Evolutionary conservation across 257 asterid genomes (phyloP), one percentile per base, ranked within the genome.

Genomic region (Nicotiana undulata): DNA sequence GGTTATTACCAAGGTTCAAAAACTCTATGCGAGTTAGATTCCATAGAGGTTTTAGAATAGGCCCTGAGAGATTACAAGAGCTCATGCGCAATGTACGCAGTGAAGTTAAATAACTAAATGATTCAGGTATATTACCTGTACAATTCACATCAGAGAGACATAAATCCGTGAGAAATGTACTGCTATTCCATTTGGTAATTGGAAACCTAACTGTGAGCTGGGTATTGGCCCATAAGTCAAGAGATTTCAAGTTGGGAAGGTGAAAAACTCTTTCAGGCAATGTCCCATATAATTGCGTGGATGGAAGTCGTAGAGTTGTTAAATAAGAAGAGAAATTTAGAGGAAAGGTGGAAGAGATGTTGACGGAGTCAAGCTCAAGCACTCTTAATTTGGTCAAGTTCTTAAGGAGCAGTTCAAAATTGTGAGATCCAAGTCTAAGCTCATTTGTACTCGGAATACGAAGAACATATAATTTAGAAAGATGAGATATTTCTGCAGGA

Each of bases 381-480:
- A 61, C 70, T 49, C 72, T 68, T 26, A 83, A 63, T n/a, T 15
- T 52, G 29, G 86, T 83, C 11, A 82, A 60, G 52, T 83, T 86
- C 29, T 77, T 81, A 56, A 86, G 83, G 22, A 86, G 85, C 63
- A 81, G n/a, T 51, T 64, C 31, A 53, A 86, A 81, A 17, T 20
- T 63, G 0, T 11, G 28, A 3, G 84, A 70, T 37, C 60, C 81
- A 24, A 85, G 24, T 18, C 2, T 64, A 12, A 81, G 18, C 8
- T 4, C 76, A 56, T 15, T 9, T 46, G 13, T 2, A 63, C 15
- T 9, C 15, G 0, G 15, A 0, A 28, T 15, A 15, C 3, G 6
- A 58, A 80, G 88, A 2, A 80, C 44, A 37, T 82, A 4, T n/a
- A 82, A 20, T 20, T 49, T 75, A 40, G 44, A 18, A 16, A 82